phyloP scores from a whole-genome alignment of 1,284 basidiomycete genomes.

The Meira miltonrushii region DNA sequence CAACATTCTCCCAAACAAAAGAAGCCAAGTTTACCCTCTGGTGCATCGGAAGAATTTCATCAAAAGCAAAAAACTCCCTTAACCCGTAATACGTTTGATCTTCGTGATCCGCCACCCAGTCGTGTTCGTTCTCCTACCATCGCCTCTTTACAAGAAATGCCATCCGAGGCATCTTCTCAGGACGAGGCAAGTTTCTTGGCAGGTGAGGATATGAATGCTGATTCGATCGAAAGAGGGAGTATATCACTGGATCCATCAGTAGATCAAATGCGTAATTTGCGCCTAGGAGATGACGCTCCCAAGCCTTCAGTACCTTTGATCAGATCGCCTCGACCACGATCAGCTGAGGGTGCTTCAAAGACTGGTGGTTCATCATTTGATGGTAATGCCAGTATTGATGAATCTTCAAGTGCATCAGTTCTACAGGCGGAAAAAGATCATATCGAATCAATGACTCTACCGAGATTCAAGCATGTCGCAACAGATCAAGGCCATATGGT shows the following conservation, averaged over 20 bases:
- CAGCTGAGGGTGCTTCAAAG: background rate
- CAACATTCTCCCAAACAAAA: background rate
- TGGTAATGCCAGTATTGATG: background rate
- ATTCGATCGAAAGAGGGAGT: constrained; percentile 1
- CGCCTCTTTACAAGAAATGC: background rate
- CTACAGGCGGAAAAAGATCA: constrained; percentile 3
- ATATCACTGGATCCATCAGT: background rate
- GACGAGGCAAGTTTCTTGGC: background rate
- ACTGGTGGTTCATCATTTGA: background rate
- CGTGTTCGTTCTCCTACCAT: background rate
- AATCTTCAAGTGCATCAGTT: too few species aligned
- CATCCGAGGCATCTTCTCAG: background rate
- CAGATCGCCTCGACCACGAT: background rate
- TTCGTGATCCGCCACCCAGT: background rate
- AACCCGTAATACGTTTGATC: background rate
- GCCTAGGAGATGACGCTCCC: background rate
- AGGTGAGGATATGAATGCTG: background rate
- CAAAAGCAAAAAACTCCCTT: background rate
- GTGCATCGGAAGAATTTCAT: background rate
- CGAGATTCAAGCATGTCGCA: constrained; percentile 64
- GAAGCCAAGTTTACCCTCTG: background rate
- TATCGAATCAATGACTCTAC: constrained; percentile 33
- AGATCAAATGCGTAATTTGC: background rate
- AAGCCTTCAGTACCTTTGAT: background rate
- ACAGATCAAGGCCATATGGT: constrained; percentile 71